Base-by-base conservation (phyloP, 129 eudicot genomes). In the Flaveria trinervia region DNA sequence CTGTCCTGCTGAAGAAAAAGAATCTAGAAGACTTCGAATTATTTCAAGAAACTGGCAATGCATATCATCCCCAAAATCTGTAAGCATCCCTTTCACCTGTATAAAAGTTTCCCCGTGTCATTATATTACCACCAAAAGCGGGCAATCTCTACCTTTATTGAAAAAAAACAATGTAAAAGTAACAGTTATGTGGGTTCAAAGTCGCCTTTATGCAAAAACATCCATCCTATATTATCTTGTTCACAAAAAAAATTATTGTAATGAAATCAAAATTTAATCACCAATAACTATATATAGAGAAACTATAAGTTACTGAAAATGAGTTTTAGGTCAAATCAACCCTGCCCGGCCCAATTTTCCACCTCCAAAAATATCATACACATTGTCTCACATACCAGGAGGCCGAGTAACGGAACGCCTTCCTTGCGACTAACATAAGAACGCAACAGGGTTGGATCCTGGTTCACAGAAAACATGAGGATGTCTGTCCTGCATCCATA, bases 401-500 rank as follows among this genome's bases (percentile, higher is more conserved):
- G 96, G 56, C 98, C 98, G 49, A 94, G 88, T 56, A 94, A 88
- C 0, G 85, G 83, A 26, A 71, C 83, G 30, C 97, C 98, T 61
- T 91, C 93, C 74, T 82, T 91, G 72, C 90, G 85, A 81, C 79
- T 74, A 55, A 87, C 96, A 86, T 85, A 84, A 74, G 90, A 82
- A 3, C 96, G 96, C 83, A 89, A 73, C 80, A 91, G 77, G 77
- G 86, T 91, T 43, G 91, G 83, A 80, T 94, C 98, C 79, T 87
- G 97, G 84, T 81, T 94, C 85, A 89, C 71, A 61, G 89, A 85
- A 77, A 88, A 87, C 73, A 91, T 81, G 79, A 94, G 93, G 81
- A 94, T 94, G 94, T 94, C 98, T 91, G 98, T 88, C 92, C 98
- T 94, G 97, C 92, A 91, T 69, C 80, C 92, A 88, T 84, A 65